These are phyloP conservation scores for Microbotryum scabiosae DNA, from an alignment of 1,284 basidiomycete genomes.

Conservation along the genomic window DNA sequence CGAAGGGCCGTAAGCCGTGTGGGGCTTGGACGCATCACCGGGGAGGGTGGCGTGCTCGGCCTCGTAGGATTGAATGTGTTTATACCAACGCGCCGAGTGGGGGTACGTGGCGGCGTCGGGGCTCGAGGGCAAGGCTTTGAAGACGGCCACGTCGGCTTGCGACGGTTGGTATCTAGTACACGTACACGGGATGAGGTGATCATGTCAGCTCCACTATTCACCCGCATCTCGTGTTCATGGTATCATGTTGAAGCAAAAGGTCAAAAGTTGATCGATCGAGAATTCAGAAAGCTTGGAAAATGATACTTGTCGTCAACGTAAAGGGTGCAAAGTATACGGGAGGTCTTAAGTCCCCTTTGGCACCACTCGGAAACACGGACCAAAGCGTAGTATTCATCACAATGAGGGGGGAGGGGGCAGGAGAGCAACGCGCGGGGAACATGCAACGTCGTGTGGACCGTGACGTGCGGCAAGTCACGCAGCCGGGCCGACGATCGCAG, in stretches of 20 bases:
- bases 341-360: slow-evolving; percentile 70
- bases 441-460: not conserved
- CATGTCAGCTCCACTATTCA: not conserved
- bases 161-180: slow-evolving; percentile 74
- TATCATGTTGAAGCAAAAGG: slow-evolving; percentile 4
- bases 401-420: slow-evolving; percentile 26
- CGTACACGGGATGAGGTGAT: not conserved
- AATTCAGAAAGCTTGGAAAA: slow-evolving; percentile 77
- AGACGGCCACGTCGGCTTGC: slow-evolving; percentile 93
- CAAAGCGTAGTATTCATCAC: slow-evolving; percentile 80
- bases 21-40: slow-evolving; percentile 69
- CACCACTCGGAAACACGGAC: slow-evolving; percentile 94
- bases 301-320: slow-evolving; percentile 58
- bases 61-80: slow-evolving; percentile 79
- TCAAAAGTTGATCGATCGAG: not conserved
- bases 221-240: not conserved
- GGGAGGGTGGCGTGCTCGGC: slow-evolving; percentile 69
- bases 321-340: slow-evolving; percentile 50
- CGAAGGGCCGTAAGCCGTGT: slow-evolving; percentile 43
- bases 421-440: slow-evolving; percentile 7
- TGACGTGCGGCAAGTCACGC: not conserved
- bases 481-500: not conserved
- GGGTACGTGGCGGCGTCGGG: slow-evolving; percentile 63
- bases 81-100: slow-evolving; percentile 85
- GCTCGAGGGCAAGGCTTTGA: slow-evolving; percentile 61